Percentiles rank a stretch among this genome's conserved stretches.
Evolutionary conservation across 768 basidiomycete genomes (phyloP).

Genomic region (Tricholoma bakamatsutake): DNA sequence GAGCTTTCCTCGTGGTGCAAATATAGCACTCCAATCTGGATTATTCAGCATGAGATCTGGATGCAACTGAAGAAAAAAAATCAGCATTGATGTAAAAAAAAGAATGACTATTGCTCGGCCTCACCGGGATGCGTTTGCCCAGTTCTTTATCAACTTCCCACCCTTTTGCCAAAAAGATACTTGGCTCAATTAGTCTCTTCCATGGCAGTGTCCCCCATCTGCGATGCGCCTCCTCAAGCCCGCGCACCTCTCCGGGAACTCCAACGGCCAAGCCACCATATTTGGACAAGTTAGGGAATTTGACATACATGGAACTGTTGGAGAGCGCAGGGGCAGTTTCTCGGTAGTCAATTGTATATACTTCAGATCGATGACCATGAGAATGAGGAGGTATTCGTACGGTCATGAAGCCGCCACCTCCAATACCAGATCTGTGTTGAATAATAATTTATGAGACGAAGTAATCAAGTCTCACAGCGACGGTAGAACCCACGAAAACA

Average conservation of each 20-base stretch:
- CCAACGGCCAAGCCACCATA: slow-evolving; percentile 85
- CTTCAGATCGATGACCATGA: slow-evolving; percentile 43
- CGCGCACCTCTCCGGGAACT: slow-evolving; percentile 87
- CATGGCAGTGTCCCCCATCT: slow-evolving; percentile 82
- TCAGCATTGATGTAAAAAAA: background rate
- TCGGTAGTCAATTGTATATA: slow-evolving; percentile 79
- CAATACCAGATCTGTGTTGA: slow-evolving; percentile 61
- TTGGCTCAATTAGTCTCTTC: slow-evolving; percentile 72
- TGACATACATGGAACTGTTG: slow-evolving; percentile 71
- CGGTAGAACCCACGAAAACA: slow-evolving; percentile 69
- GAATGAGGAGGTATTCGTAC: slow-evolving; percentile 61
- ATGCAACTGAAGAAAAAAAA: slow-evolving; percentile 30
- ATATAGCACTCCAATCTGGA: slow-evolving; percentile 77
- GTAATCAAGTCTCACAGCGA: background rate
- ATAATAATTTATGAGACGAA: background rate
- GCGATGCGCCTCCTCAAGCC: slow-evolving; percentile 76
- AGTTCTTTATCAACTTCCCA: slow-evolving; percentile 81
- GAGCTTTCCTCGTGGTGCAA: slow-evolving; percentile 70
- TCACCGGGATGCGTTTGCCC: slow-evolving; percentile 62
- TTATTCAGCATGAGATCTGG: slow-evolving; percentile 53
- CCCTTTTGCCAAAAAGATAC: slow-evolving; percentile 64
- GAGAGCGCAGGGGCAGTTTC: slow-evolving; percentile 77
- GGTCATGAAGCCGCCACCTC: slow-evolving; percentile 86
- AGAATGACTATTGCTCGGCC: slow-evolving; percentile 14
- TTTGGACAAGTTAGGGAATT: slow-evolving; percentile 43